Percentiles rank a stretch among this genome's conserved stretches.
Evolutionary conservation across 768 basidiomycete species (phyloP).

Genomic region (Naganishia vaughanmartiniae): DNA sequence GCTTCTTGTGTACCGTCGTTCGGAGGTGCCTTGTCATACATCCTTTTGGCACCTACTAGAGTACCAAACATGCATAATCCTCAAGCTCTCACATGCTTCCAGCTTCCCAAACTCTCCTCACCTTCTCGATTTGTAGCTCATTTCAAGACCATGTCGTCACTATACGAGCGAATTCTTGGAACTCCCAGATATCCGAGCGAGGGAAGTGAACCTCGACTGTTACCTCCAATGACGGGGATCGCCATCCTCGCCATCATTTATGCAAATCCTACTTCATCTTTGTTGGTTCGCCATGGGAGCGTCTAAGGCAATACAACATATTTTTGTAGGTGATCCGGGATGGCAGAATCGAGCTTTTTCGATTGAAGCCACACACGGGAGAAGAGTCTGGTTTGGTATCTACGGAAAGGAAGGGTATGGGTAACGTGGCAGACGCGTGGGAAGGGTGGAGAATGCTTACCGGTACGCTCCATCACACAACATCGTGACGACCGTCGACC

Average conservation of each 20-base stretch:
- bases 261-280: background rate
- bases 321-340: conserved; percentile 80
- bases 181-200: no score
- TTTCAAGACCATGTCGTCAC: no score
- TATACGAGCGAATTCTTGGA: no score
- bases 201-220: no score
- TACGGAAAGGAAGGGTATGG: conserved; percentile 31
- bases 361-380: conserved; percentile 84
- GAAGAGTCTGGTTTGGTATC: conserved; percentile 88
- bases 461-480: conserved; percentile 94
- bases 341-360: conserved; percentile 72
- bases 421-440: background rate
- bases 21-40: no score
- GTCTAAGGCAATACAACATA: conserved; percentile 70
- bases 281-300: background rate
- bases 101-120: no score
- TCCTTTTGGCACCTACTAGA: no score
- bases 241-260: background rate
- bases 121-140: no score
- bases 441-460: conserved; percentile 49
- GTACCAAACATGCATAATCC: no score
- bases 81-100: no score
- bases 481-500: conserved; percentile 77
- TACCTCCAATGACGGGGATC: background rate
- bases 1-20: no score